These are phyloP conservation scores for Solanum infundibuliforme DNA, from an alignment of 257 asterid species.

Conservation along the genomic window DNA sequence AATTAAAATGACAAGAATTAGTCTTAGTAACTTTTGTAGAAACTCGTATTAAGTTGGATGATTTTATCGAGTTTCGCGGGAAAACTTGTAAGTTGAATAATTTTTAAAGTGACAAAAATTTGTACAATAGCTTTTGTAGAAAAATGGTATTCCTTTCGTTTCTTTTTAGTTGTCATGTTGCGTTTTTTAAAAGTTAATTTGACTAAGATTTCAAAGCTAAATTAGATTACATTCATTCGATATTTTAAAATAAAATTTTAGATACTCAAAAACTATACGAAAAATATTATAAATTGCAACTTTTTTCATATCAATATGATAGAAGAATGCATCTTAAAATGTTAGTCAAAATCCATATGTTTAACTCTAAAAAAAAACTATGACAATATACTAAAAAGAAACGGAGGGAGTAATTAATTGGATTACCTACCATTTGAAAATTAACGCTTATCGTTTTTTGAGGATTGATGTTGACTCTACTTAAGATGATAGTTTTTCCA, in stretches of 20 bases:
- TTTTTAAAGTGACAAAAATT: neutral
- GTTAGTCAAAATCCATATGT: too few relatives aligned
- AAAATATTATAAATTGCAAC: too few relatives aligned
- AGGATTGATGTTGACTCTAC: neutral
- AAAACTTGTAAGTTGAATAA: neutral
- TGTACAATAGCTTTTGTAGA: neutral
- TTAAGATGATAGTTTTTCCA: neutral
- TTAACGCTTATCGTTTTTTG: neutral
- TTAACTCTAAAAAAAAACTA: too few relatives aligned
- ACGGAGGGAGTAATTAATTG: neutral
- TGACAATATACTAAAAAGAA: too few relatives aligned
- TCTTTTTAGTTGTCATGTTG: neutral
- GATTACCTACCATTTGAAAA: neutral
- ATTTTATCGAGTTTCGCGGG: neutral
- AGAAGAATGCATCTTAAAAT: rapidly evolving
- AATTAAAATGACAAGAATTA: neutral
- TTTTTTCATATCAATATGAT: too few relatives aligned
- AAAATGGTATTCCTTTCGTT: neutral
- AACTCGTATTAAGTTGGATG: neutral
- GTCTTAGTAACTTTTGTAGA: neutral
- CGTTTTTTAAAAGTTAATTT: too few relatives aligned
- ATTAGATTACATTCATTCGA: too few relatives aligned
- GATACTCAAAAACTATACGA: too few relatives aligned
- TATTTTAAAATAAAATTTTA: too few relatives aligned
- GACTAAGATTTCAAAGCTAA: too few relatives aligned